Conservation (phyloP, 805 yeast genomes). For the Candida schatavii region DNA sequence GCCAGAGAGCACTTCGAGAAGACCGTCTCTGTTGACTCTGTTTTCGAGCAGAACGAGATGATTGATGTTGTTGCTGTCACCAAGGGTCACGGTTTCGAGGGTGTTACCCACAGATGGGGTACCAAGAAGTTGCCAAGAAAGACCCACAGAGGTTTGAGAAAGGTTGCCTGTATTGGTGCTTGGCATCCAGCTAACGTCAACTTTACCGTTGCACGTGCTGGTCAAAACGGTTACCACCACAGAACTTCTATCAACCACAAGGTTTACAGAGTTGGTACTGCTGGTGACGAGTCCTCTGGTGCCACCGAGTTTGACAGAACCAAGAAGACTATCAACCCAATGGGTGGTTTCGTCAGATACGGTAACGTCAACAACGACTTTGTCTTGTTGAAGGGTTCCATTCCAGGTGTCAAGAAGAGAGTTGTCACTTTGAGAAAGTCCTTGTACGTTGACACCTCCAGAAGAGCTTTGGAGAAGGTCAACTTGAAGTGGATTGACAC, state of each 20-base stretch:
- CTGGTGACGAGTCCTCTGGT: constrained; percentile 90
- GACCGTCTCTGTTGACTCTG: constrained; percentile 93
- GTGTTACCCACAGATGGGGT: constrained; percentile 99
- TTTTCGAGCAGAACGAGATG: constrained; percentile 98
- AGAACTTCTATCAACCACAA: constrained; percentile 99
- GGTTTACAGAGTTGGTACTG: constrained; percentile 98
- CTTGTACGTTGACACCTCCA: constrained; percentile 94
- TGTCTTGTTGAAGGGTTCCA: constrained; percentile 96
- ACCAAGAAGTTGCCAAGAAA: constrained; percentile 99
- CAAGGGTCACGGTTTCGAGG: constrained; percentile 99
- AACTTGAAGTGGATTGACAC: constrained; percentile 99
- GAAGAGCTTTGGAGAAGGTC: constrained; percentile 96
- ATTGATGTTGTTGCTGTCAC: constrained; percentile 98
- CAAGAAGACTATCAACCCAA: constrained; percentile 98
- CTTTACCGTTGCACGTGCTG: constrained; percentile 99
- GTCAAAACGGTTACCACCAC: constrained; percentile 99
- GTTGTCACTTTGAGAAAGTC: constrained; percentile 98
- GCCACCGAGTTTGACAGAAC: constrained; percentile 99
- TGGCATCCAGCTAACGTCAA: constrained; percentile 99
- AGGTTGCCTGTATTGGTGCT: constrained; percentile 99
- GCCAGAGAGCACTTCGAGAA: constrained; percentile 99
- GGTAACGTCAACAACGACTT: constrained; percentile 98
- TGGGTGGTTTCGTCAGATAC: constrained; percentile 99
- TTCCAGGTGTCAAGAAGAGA: constrained; percentile 99
- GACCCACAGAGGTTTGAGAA: constrained; percentile 99